Conservation (phyloP, 2,329 filamentous ascomycete genomes). For the Mycogone perniciosa region DNA sequence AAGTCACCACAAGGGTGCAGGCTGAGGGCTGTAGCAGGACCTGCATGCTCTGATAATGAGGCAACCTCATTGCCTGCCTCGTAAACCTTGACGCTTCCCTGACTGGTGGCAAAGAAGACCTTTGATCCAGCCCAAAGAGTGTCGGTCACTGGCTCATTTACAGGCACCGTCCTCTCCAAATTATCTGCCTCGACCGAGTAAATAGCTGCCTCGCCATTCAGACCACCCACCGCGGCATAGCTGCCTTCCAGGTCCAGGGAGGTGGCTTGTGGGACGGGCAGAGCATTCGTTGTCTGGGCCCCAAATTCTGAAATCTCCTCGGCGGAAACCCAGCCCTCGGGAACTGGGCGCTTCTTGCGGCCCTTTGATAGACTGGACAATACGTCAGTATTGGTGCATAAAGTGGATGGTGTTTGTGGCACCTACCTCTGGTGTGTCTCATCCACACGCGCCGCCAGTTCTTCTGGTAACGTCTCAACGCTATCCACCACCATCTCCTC, state of each 20-base stretch:
- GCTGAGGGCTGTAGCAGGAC: conserved; percentile 68
- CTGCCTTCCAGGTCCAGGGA: conserved; percentile 49
- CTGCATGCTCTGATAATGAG: conserved; percentile 74
- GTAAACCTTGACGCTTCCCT: conserved; percentile 75
- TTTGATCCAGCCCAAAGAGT: conserved; percentile 60
- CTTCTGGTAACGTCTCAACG: conserved; percentile 65
- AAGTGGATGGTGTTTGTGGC: neutral
- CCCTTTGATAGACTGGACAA: conserved; percentile 70
- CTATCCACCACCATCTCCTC: conserved; percentile 91
- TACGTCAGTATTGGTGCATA: conserved; percentile 11
- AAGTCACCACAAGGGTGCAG: conserved; percentile 79
- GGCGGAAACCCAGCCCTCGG: conserved; percentile 74
- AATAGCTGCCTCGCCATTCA: conserved; percentile 66
- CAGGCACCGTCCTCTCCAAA: conserved; percentile 60
- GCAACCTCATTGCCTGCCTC: conserved; percentile 63
- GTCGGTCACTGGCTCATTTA: conserved; percentile 62
- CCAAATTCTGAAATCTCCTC: conserved; percentile 57
- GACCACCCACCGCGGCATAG: conserved; percentile 66
- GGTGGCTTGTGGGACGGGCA: conserved; percentile 43
- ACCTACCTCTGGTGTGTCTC: conserved; percentile 71
- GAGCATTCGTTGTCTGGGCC: conserved; percentile 37
- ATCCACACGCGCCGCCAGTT: conserved; percentile 66
- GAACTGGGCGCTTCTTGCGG: conserved; percentile 81
- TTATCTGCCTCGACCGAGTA: conserved; percentile 66
- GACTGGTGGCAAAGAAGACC: conserved; percentile 65